Evolutionary conservation across 176 grass and related monocot genomes (phyloP).

Genomic region (Metroxylon sagu): DNA sequence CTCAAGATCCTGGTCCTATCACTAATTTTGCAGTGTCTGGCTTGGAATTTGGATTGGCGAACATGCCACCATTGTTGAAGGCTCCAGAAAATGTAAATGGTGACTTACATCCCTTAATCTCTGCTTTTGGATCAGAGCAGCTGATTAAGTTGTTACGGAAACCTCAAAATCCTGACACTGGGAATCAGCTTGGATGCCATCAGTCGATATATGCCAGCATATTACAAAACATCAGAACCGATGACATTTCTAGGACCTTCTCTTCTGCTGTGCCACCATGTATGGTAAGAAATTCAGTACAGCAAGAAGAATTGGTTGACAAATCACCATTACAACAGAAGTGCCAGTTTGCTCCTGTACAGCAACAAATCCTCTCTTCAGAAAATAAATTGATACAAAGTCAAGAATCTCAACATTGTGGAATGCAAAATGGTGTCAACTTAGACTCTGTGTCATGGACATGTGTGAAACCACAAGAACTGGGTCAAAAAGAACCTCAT

Average conservation of each 20-base stretch:
- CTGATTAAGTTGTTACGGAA: conserved; percentile 57
- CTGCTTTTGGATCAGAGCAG: conserved; percentile 39
- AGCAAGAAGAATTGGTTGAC: conserved; percentile 22
- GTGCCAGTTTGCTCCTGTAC: conserved; percentile 2
- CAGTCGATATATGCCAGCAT: conserved; percentile 65
- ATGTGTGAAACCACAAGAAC: conserved; percentile 23
- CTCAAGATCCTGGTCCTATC: background rate
- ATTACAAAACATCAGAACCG: conserved; percentile 56
- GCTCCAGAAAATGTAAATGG: conserved; percentile 29
- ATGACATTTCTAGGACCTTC: conserved; percentile 26
- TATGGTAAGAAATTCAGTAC: conserved; percentile 24
- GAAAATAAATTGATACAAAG: conserved; percentile 8
- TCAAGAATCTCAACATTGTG: conserved; percentile 21
- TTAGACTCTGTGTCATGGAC: conserved; percentile 18
- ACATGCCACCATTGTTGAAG: conserved; percentile 34
- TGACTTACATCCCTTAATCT: conserved; percentile 32
- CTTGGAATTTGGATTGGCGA: conserved; percentile 35
- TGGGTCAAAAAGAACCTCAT: conserved; percentile 17
- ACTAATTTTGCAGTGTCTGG: conserved; percentile 37
- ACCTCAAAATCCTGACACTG: conserved; percentile 28
- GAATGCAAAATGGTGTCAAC: conserved; percentile 15
- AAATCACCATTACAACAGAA: conserved; percentile 24
- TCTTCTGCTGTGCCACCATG: conserved; percentile 16
- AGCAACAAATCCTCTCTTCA: conserved; percentile 2
- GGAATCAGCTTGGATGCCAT: conserved; percentile 33